Percentiles rank a stretch among this genome's conserved stretches.
Conservation (phyloP, 2,329 filamentous ascomycete genomes). For the Coniochaeta sp. region DNA sequence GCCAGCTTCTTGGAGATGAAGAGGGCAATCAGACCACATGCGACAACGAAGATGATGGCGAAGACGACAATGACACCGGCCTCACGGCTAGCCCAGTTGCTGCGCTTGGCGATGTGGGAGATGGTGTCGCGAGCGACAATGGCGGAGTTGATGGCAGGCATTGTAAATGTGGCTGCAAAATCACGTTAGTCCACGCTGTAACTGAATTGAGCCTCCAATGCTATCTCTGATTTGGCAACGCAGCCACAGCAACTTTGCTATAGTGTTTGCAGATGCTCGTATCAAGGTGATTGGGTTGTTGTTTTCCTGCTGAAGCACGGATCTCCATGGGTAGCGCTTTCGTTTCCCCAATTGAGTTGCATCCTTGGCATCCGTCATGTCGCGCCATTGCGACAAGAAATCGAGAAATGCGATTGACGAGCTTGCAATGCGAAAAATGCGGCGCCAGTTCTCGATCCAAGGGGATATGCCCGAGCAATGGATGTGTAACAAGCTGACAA, state of each 20-base stretch:
- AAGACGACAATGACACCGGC: conserved; percentile 57
- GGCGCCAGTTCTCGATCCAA: not conserved
- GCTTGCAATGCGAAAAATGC: not conserved
- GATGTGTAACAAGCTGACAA: not conserved
- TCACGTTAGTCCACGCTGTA: not conserved
- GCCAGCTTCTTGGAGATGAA: conserved; percentile 30
- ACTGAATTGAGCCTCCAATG: not conserved
- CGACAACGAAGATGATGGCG: conserved; percentile 50
- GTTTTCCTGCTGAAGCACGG: too few species aligned
- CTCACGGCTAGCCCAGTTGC: conserved; percentile 51
- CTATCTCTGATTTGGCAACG: not conserved
- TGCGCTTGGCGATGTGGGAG: conserved; percentile 41
- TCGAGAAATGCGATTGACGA: not conserved
- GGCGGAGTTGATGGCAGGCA: conserved; percentile 24
- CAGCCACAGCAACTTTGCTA: not conserved
- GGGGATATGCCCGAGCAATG: not conserved
- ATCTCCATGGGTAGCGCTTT: not conserved
- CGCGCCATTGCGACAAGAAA: too few species aligned
- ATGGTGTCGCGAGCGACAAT: conserved; percentile 23
- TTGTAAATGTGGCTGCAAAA: conserved; percentile 13
- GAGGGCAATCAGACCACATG: conserved; percentile 38
- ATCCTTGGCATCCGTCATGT: conserved; percentile 2
- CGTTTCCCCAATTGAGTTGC: not conserved
- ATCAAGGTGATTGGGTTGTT: not conserved
- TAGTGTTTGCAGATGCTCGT: not conserved